A percentile compares a stretch with the other conserved stretches of the same genome.
Conservation (phyloP, 1,139 yeast genomes). For the Candida pseudoviswanathii region DNA sequence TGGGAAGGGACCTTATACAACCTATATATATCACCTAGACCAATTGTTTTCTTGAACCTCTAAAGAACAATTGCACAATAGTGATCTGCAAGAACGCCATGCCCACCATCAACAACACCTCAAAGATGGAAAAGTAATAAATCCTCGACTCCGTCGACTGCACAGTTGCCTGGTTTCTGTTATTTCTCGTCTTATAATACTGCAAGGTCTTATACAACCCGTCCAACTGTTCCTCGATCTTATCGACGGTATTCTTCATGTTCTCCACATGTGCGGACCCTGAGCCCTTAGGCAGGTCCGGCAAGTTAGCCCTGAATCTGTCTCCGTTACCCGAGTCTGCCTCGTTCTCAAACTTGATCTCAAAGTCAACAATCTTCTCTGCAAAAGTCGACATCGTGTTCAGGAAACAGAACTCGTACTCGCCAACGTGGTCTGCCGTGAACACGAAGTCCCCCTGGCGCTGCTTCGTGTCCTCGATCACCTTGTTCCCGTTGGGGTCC, state of each 20-base stretch:
- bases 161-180: conserved; percentile 90
- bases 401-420: conserved; percentile 89
- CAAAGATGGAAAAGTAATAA: conserved; percentile 80
- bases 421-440: conserved; percentile 71
- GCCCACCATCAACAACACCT: conserved; percentile 77
- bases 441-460: conserved; percentile 87
- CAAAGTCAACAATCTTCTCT: conserved; percentile 88
- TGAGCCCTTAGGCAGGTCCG: conserved; percentile 59
- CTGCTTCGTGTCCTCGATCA: conserved; percentile 63
- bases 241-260: conserved; percentile 58
- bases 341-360: conserved; percentile 64
- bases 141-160: conserved; percentile 86
- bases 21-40: conserved; percentile 40
- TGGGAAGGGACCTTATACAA: no score
- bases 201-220: conserved; percentile 66
- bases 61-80: conserved; percentile 84
- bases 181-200: conserved; percentile 89
- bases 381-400: conserved; percentile 87
- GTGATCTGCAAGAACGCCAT: conserved; percentile 85
- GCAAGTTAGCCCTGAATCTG: conserved; percentile 63
- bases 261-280: conserved; percentile 63
- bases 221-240: conserved; percentile 69
- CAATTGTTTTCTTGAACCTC: conserved; percentile 77
- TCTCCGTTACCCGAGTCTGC: conserved; percentile 15
- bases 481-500: conserved; percentile 64